Evolutionary conservation across 345 rosid species (phyloP), one percentile per base, ranked within the genome.

Genomic region (Arabis hirsuta): DNA sequence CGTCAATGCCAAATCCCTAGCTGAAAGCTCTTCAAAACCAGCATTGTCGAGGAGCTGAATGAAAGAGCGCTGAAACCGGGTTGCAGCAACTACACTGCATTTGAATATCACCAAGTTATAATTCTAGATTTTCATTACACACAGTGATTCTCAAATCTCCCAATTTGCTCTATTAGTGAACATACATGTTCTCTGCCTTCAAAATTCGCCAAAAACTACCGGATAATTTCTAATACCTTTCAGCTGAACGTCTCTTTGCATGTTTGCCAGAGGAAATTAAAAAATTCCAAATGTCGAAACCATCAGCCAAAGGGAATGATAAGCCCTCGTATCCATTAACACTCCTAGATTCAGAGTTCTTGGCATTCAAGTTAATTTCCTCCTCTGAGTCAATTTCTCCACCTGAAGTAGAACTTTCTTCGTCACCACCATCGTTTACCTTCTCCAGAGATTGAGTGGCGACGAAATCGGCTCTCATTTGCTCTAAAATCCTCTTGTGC

Each of bases 21-120:
- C 87, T 14, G 98, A 94, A 71, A 94, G 84, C 78, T 94, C 98
- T 81, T 91, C 88, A 79, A 90, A 94, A 81, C 88, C 91, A 46
- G 97, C 98, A 78, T 81, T 77, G 50, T 69, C 54, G 13, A 94
- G 97, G 67, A 94, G 97, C 82, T 81, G 95, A 96, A 91, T 89
- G 76, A 89, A 94, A 82, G 90, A 82, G 72, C 84, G 90, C 86
- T 90, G 98, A 82, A 94, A 90, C 75, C 91, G 92, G 4, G 95
- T 79, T 62, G 94, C 90, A 80, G 83, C 92, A 55, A 73, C 86
- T 39, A 86, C 84, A 72, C 98, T 94, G 78, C 81, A 82, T 60
- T 38, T 4, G 19, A 38, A 63, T 8, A 52, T 14, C 16, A 0
- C 47, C 52, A 62, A 58, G 36, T 5, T 50, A 58, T 44, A 60